Evolutionary conservation across 148 eudicot species (phyloP).

Genomic region (Heliosperma pusillum): DNA sequence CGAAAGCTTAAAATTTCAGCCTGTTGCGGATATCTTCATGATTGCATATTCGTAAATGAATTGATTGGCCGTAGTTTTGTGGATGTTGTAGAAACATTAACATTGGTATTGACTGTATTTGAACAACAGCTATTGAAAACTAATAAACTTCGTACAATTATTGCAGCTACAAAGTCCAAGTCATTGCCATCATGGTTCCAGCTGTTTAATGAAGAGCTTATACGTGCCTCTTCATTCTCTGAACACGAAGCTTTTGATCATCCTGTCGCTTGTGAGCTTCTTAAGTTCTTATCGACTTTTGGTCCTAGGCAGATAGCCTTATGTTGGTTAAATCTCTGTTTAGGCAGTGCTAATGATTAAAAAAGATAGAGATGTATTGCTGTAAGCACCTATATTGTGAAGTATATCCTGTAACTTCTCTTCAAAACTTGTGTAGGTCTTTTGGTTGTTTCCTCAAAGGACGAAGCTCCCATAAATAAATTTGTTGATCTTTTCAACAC

Average conservation of each 20-base stretch:
- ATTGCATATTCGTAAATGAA: not conserved
- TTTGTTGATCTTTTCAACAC: conserved; percentile 85
- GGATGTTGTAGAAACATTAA: not conserved
- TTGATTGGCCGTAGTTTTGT: not conserved
- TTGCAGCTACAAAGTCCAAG: conserved; percentile 59
- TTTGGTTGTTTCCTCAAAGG: conserved; percentile 86
- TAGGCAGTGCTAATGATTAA: not conserved
- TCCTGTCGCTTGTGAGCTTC: conserved; percentile 86
- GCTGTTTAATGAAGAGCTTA: conserved; percentile 80
- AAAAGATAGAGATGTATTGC: not conserved
- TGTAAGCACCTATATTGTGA: not conserved
- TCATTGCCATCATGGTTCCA: conserved; percentile 79
- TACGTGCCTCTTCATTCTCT: conserved; percentile 69
- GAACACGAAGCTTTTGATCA: conserved; percentile 98
- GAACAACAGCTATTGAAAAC: conserved; percentile 6
- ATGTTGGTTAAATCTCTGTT: conserved; percentile 1
- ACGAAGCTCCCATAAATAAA: conserved; percentile 71
- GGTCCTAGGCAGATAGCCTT: not conserved
- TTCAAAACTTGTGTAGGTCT: conserved; percentile 58
- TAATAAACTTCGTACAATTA: conserved; percentile 16
- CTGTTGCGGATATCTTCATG: not conserved
- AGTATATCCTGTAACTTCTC: conserved; percentile 7
- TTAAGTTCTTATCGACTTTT: conserved; percentile 27
- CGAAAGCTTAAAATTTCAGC: conserved; percentile 1
- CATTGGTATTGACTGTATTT: conserved; percentile 6